Evolutionary conservation across 192 early-diverging fungal genomes (phyloP).

Genomic region (Polychytrium aggregatum): DNA sequence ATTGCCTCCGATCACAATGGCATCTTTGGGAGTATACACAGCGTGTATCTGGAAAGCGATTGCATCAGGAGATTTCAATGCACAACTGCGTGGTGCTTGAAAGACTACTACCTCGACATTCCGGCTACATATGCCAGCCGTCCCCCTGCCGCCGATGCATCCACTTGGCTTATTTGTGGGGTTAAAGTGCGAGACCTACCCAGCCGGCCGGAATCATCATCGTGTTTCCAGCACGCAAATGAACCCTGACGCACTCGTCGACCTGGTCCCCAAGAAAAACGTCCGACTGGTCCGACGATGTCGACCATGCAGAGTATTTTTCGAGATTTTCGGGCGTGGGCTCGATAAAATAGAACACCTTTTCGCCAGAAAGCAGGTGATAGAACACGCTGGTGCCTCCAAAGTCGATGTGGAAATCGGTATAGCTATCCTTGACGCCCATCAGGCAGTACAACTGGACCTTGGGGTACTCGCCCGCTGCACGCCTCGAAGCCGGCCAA

Average conservation of each 20-base stretch:
- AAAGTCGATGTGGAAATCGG: constrained; percentile 81
- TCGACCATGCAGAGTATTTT: constrained; percentile 84
- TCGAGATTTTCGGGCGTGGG: constrained; percentile 73
- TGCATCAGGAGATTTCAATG: neutral
- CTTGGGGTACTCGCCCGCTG: constrained; percentile 60
- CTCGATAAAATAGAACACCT: constrained; percentile 81
- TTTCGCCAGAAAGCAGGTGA: constrained; percentile 74
- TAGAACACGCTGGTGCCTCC: constrained; percentile 81
- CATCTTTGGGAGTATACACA: constrained; percentile 75
- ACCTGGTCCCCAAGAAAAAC: constrained; percentile 80
- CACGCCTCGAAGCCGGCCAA: constrained; percentile 64
- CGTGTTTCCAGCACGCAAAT: constrained; percentile 73
- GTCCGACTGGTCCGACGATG: constrained; percentile 68
- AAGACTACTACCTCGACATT: no score
- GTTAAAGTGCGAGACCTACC: no score
- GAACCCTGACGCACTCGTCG: constrained; percentile 56
- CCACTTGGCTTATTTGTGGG: no score
- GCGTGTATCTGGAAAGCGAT: constrained; percentile 90
- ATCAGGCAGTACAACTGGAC: constrained; percentile 89
- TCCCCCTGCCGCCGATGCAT: no score
- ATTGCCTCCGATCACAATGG: constrained; percentile 89
- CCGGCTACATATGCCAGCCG: no score
- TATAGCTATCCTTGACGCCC: constrained; percentile 84
- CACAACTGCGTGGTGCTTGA: no score
- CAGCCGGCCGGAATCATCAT: no score